Evolutionary conservation across 139 green algal species (phyloP), one percentile per base, ranked within the genome.

Genomic region (Mesotaenium endlicherianum): DNA sequence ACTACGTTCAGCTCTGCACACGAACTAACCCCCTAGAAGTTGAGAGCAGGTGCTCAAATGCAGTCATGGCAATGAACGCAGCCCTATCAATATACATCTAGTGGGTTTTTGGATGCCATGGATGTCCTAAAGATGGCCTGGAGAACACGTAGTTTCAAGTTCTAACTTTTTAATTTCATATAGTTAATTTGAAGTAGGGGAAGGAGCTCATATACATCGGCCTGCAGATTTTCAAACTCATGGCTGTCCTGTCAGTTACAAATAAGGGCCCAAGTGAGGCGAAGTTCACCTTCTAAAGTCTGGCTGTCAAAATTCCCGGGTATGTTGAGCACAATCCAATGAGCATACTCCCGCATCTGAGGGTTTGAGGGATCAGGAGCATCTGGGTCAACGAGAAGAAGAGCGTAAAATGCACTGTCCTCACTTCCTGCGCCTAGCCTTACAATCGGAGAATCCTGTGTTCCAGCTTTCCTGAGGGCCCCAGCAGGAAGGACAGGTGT

Each of bases 281-380:
- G 20, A 38, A 36, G 5, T 38, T 72, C 11, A 72, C 60, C 43
- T 11, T 72, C 36, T 36, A 36, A 72, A 6, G 60, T 72, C 8
- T 36, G 5, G 43, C 11, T 72, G 11, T 72, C 41, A 72, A 38
- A 72, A n/a, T n/a, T n/a, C 11, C 60, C 60, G 43, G 60, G 60
- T 47, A 72, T 72, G 60, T 72, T 72, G 17, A 38, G 5, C 6
- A 72, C 60, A 6, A 72, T 72, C 60, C 60, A 72, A 38, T 72
- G 60, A 5, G 11, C 60, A 72, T 47, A 72, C 60, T 72, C 60
- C 11, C 60, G 60, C 41, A 14, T 6, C 5, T 36, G 17, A 72
- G 60, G 60, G 8, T 72, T 38, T 38, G 41, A 36, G 6, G 60
- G 60, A 47, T 72, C 43, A n/a, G 60, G 60, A 6, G 60, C 60